Evolutionary conservation across 805 yeast species (phyloP), one percentile per base, ranked within the genome.

Genomic region (Pichia californica): DNA sequence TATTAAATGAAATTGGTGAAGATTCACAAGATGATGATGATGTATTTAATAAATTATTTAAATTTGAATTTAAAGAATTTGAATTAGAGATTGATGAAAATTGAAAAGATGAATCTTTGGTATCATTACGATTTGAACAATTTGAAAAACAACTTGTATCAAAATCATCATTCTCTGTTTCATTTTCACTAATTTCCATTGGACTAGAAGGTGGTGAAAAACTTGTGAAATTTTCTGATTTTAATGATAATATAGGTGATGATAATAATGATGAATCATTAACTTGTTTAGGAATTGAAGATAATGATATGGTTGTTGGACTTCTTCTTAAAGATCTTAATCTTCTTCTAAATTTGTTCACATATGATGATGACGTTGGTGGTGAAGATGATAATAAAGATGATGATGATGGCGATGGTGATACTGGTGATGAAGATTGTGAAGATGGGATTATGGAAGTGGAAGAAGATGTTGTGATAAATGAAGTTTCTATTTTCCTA

Each of bases 371-470:
- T 2, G 26, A 19, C 1, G 11, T 20, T 8, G 20, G 5, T 4
- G 25, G n/a, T 8, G 36, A 33, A 26, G 3, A 20, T 1, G 36
- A 33, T 2, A n/a, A 19, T 2, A 11, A 33, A 19, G 20, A 9
- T 4, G 25, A 7, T 8, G 36, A 33, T 13, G 36, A 20, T 9
- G 34, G 15, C 16, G 38, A 45, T 30, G 45, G 48, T 33, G 57
- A 46, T n/a, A n/a, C n/a, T 6, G 50, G 42, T n/a, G 50, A 25
- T 11, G 45, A 44, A 21, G 36, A 38, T 3, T 43, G 51, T 18
- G 38, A 19, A n/a, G 48, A 10, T 13, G 13, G 15, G 5, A 7
- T 33, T 13, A 14, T n/a, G 11, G 25, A 20, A 6, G 6, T 9
- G 6, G 16, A 13, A 9, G 36, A n/a, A 21, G 36, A 14, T n/a